Evolutionary conservation across 495 filamentous ascomycete genomes (phyloP).

Genomic region (Podospora bellae-mahoneyi): DNA sequence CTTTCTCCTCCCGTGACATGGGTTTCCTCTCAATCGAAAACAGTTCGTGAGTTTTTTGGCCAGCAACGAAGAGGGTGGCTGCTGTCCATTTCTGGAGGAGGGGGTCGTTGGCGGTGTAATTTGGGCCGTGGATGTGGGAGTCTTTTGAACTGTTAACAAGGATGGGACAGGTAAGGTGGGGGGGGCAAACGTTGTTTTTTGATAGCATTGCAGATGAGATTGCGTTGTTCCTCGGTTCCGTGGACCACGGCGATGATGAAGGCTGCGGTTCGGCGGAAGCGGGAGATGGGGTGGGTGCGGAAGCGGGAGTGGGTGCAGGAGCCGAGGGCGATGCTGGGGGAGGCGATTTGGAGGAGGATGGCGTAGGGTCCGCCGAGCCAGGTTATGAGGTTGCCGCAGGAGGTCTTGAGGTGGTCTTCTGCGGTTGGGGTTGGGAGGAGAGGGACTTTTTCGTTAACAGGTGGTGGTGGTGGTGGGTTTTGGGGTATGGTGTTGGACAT

Average conservation of each 20-base stretch:
- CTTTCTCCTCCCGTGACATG: slow-evolving; percentile 8
- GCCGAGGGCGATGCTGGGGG: slow-evolving; percentile 15
- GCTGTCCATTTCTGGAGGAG: slow-evolving; percentile 30
- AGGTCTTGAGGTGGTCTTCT: slow-evolving; percentile 5
- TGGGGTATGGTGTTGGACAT: background rate
- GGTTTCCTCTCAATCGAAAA: background rate
- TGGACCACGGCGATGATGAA: slow-evolving; percentile 14
- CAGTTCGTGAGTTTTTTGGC: background rate
- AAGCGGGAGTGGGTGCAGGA: slow-evolving; percentile 21
- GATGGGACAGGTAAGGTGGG: background rate
- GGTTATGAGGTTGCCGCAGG: slow-evolving; percentile 12
- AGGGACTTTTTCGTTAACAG: background rate
- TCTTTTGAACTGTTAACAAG: background rate
- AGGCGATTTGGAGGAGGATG: slow-evolving; percentile 21
- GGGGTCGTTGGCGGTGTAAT: slow-evolving; percentile 25
- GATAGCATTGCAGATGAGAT: slow-evolving; percentile 4
- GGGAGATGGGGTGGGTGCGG: slow-evolving; percentile 15
- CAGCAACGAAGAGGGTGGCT: slow-evolving; percentile 22
- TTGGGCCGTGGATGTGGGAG: slow-evolving; percentile 8
- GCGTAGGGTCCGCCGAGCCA: slow-evolving; percentile 18
- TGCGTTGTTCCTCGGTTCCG: slow-evolving; percentile 3
- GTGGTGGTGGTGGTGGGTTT: background rate
- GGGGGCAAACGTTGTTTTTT: slow-evolving; percentile 10
- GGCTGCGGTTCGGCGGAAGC: slow-evolving; percentile 15
- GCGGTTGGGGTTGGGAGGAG: slow-evolving; percentile 1